phyloP scores from a whole-genome alignment of 1,284 basidiomycete genomes.

The Exobasidium rhododendri region DNA sequence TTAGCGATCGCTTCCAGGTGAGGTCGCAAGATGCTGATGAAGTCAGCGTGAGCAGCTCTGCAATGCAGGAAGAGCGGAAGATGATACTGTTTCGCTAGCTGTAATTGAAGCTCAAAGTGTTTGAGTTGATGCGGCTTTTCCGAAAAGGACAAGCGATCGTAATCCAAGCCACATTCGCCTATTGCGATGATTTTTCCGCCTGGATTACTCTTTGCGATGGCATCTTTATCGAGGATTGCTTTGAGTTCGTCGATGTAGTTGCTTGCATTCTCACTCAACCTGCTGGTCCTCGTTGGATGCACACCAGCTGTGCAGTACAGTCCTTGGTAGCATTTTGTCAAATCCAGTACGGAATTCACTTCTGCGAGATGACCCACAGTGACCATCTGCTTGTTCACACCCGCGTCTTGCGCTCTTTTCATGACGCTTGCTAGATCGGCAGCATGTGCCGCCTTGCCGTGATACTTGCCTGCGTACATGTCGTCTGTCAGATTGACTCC shows the following conservation, averaged over 20 bases:
- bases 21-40: slow-evolving; percentile 64
- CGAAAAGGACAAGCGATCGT: slow-evolving; percentile 75
- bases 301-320: slow-evolving; percentile 77
- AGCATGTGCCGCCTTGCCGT: slow-evolving; percentile 57
- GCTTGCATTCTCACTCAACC: slow-evolving; percentile 64
- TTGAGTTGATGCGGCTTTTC: slow-evolving; percentile 65
- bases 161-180: slow-evolving; percentile 85
- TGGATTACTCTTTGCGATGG: background rate
- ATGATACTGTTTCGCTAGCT: slow-evolving; percentile 68
- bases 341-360: slow-evolving; percentile 63
- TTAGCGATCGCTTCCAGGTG: slow-evolving; percentile 19
- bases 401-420: slow-evolving; percentile 64
- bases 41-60: slow-evolving; percentile 64
- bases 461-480: slow-evolving; percentile 58
- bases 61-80: slow-evolving; percentile 84
- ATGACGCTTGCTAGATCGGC: slow-evolving; percentile 69
- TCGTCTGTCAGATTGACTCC: slow-evolving; percentile 60
- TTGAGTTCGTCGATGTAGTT: slow-evolving; percentile 64
- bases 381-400: slow-evolving; percentile 74
- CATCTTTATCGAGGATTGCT: slow-evolving; percentile 18
- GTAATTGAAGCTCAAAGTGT: slow-evolving; percentile 71
- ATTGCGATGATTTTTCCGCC: slow-evolving; percentile 61
- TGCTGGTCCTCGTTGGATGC: slow-evolving; percentile 77
- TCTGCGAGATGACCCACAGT: slow-evolving; percentile 75
- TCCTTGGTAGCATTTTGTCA: slow-evolving; percentile 67